These are phyloP conservation scores for Dipodascopsis tothii DNA, from an alignment of 805 yeast genomes.

Conservation along the genomic window DNA sequence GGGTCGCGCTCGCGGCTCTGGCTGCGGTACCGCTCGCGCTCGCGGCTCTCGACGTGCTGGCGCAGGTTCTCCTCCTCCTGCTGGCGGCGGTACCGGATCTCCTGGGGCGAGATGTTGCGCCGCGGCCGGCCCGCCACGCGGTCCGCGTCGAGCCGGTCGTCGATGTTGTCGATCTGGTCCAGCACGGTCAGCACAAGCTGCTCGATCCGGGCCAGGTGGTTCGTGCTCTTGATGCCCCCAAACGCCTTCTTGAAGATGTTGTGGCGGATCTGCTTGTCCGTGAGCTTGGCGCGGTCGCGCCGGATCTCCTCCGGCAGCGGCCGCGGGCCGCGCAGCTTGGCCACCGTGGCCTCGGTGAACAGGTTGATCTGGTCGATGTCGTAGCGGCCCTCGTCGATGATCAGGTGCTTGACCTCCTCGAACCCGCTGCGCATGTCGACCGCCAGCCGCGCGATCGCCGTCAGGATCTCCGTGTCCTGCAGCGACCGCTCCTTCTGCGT, in stretches of 20 bases:
- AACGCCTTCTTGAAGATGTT: slow-evolving; percentile 10
- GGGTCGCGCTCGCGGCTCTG: too few relatives aligned
- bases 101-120: too few relatives aligned
- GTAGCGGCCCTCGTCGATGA: slow-evolving; percentile 1
- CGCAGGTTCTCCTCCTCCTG: too few relatives aligned
- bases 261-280: slow-evolving; percentile 1
- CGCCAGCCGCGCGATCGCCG: slow-evolving; percentile 11
- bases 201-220: slow-evolving; percentile 13
- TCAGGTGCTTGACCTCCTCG: slow-evolving; percentile 1
- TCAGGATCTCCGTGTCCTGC: slow-evolving; percentile 10
- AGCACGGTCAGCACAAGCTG: slow-evolving; percentile 1
- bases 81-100: too few relatives aligned
- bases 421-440: slow-evolving; percentile 3
- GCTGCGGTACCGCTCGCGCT: too few relatives aligned
- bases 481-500: slow-evolving; percentile 4
- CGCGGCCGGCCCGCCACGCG: too few relatives aligned
- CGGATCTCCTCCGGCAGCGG: not conserved
- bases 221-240: slow-evolving; percentile 6
- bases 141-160: not conserved
- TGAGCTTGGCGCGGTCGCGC: not conserved
- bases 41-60: too few relatives aligned
- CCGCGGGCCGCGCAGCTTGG: slow-evolving; percentile 4
- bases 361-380: not conserved
- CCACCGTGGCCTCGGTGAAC: not conserved
- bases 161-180: not conserved